Conservation (phyloP, 805 yeast species). For the Kuraishia ogatae region DNA sequence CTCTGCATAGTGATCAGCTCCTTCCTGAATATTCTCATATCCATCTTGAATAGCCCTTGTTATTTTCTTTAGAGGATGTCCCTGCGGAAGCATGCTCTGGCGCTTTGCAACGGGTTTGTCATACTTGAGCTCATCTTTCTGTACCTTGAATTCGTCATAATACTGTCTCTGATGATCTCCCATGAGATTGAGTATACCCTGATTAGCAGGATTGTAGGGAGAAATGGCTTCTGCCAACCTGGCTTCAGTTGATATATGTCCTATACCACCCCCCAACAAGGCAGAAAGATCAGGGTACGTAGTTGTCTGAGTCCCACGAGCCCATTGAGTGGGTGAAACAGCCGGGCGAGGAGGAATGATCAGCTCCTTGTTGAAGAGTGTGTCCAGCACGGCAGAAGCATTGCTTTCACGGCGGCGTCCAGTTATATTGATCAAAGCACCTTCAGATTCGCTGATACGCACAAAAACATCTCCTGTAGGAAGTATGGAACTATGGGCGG, state of each 20-base stretch:
- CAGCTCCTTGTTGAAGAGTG: conserved; percentile 60
- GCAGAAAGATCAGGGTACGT: conserved; percentile 52
- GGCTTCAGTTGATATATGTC: conserved; percentile 52
- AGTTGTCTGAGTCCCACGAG: conserved; percentile 58
- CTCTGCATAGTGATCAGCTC: conserved; percentile 49
- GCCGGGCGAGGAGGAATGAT: conserved; percentile 73
- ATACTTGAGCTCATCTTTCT: conserved; percentile 23
- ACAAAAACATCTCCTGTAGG: conserved; percentile 44
- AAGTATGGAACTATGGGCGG: conserved; percentile 32
- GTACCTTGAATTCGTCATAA: conserved; percentile 3
- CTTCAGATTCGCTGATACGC: conserved; percentile 47
- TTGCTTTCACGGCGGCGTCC: conserved; percentile 15
- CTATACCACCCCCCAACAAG: conserved; percentile 72
- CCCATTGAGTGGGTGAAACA: conserved; percentile 76
- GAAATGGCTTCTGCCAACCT: conserved; percentile 41
- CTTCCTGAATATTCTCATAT: conserved; percentile 43
- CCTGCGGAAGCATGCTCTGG: not conserved
- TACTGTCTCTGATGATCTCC: conserved; percentile 1
- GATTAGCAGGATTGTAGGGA: conserved; percentile 26
- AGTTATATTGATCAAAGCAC: conserved; percentile 40
- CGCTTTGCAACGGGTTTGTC: conserved; percentile 35
- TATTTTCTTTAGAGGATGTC: not conserved
- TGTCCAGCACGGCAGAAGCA: conserved; percentile 31
- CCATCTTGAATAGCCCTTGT: conserved; percentile 39
- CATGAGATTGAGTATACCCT: conserved; percentile 2